Conservation (phyloP, 768 basidiomycete species). For the Psilocybe tampanensis region DNA sequence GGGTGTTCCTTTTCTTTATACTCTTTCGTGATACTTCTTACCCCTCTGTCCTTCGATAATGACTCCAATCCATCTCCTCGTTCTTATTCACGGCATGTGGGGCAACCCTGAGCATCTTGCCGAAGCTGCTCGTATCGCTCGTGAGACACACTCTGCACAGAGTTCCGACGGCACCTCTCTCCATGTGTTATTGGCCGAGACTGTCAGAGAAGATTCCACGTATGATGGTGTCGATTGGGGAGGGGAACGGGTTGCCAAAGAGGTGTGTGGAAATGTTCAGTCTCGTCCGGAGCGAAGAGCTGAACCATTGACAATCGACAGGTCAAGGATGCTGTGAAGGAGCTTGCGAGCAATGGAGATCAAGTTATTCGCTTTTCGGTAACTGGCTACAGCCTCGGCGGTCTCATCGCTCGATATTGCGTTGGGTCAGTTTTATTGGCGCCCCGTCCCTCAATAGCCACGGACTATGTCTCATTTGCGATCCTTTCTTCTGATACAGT, state of each 20-base stretch:
- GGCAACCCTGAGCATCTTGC: conserved; percentile 69
- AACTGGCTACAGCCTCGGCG: conserved; percentile 81
- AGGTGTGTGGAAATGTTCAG: conserved; percentile 48
- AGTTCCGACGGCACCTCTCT: conserved; percentile 46
- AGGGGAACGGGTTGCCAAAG: conserved; percentile 76
- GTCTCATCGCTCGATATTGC: conserved; percentile 78
- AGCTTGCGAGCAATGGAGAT: conserved; percentile 53
- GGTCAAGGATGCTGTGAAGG: conserved; percentile 58
- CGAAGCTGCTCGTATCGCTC: conserved; percentile 55
- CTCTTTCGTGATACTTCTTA: background rate
- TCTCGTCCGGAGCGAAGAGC: background rate
- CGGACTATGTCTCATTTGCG: background rate
- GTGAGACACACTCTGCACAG: conserved; percentile 38
- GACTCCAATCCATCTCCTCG: conserved; percentile 45
- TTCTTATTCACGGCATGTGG: conserved; percentile 78
- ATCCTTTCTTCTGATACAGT: conserved; percentile 29
- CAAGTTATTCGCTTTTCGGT: conserved; percentile 72
- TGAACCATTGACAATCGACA: conserved; percentile 22
- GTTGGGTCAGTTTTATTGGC: conserved; percentile 54
- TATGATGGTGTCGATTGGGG: conserved; percentile 89
- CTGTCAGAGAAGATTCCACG: conserved; percentile 66
- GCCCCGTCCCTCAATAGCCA: background rate
- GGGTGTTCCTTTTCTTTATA: background rate
- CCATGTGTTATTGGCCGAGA: conserved; percentile 64
- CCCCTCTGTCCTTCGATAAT: conserved; percentile 16